Percentiles rank a stretch among this genome's conserved stretches.
These are phyloP conservation scores for Arabis hirsuta DNA, from an alignment of 345 rosid species.

Conservation along the genomic window DNA sequence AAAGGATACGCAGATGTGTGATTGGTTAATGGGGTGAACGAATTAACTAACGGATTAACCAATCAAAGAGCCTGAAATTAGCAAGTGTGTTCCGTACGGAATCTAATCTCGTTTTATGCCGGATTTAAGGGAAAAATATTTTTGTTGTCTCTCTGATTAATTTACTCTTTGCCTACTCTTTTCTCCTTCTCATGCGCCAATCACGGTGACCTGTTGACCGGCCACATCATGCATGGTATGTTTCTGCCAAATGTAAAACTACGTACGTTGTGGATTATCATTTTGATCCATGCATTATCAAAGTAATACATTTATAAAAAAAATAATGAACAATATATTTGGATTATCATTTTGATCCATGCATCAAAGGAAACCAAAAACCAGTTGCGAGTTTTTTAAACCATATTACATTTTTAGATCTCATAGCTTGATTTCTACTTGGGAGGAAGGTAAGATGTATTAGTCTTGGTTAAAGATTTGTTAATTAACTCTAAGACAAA, in stretches of 20 bases:
- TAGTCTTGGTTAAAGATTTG: no score
- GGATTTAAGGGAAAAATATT: not conserved
- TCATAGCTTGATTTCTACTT: no score
- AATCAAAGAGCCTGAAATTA: conserved; percentile 15
- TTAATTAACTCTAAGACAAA: no score
- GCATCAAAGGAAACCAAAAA: no score
- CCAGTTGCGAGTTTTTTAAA: no score
- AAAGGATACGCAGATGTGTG: conserved; percentile 15
- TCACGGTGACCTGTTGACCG: conserved; percentile 32
- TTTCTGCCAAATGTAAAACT: conserved; percentile 8
- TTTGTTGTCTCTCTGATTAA: not conserved
- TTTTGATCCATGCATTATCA: conserved; percentile 1
- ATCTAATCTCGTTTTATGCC: conserved; percentile 29
- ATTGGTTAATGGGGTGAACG: conserved; percentile 16
- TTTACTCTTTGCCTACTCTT: not conserved
- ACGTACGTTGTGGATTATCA: not conserved
- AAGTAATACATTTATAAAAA: no score
- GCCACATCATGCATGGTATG: conserved; percentile 20
- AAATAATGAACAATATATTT: no score
- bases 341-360: no score
- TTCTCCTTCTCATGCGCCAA: conserved; percentile 2
- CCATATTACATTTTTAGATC: no score
- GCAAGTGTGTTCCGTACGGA: conserved; percentile 32
- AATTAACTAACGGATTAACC: conserved; percentile 30
- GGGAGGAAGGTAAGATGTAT: no score